phyloP scores from a whole-genome alignment of 2,329 filamentous ascomycete genomes.

The Tolypocladium sp. region DNA sequence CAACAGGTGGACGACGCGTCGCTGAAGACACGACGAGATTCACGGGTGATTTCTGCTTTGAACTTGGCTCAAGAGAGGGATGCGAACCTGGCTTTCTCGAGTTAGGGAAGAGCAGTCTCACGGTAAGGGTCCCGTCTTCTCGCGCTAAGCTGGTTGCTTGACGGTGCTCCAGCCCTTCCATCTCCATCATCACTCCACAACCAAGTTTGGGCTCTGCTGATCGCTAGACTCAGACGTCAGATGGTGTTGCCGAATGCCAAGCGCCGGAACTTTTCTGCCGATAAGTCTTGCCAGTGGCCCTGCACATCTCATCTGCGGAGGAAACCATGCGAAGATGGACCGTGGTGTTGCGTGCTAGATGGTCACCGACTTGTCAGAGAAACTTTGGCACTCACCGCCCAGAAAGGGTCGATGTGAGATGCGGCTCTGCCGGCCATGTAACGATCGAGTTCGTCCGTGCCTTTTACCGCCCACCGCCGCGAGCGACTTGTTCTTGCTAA shows the following conservation, averaged over 20 bases:
- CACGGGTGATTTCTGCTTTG: neutral
- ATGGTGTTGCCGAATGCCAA: neutral
- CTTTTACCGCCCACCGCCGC: neutral
- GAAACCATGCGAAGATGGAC: neutral
- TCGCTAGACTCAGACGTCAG: neutral
- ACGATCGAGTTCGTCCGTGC: slow-evolving; percentile 36
- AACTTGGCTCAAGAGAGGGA: neutral
- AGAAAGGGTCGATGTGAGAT: slow-evolving; percentile 35
- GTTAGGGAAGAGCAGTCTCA: neutral
- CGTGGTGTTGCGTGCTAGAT: neutral
- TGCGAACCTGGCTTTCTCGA: neutral
- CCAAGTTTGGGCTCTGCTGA: neutral
- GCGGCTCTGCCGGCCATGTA: slow-evolving; percentile 39
- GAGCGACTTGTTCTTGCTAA: slow-evolving; percentile 7
- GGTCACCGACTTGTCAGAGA: neutral
- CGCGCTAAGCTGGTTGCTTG: neutral
- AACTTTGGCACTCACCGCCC: slow-evolving; percentile 6
- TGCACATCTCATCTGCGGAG: neutral
- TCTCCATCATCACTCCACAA: neutral
- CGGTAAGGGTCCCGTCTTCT: neutral
- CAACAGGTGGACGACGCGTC: neutral
- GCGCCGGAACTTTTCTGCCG: neutral
- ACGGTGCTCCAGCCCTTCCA: no score
- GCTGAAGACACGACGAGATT: neutral
- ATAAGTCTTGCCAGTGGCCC: neutral